Percentiles rank a stretch among this genome's conserved stretches.
phyloP scores from a whole-genome alignment of 179 eudicot species.

The Gypsophila paniculata region DNA sequence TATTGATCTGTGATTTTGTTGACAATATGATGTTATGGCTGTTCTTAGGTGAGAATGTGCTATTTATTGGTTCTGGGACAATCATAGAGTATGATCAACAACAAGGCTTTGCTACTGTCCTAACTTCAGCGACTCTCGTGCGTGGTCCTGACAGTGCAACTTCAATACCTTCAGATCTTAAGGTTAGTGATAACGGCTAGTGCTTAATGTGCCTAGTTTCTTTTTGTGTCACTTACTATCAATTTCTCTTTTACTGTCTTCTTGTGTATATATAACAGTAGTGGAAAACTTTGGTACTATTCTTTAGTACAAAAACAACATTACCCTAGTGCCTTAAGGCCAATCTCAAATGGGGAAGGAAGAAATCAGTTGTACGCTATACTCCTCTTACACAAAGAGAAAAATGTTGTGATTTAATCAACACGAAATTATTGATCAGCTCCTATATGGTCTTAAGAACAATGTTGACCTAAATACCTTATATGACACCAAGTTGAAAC shows the following conservation, averaged over 20 bases:
- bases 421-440: too few relatives aligned
- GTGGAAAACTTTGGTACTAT: background rate
- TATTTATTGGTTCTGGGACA: conserved; percentile 15
- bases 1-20: background rate
- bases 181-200: too few relatives aligned
- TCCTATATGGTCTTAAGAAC: too few relatives aligned
- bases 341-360: background rate
- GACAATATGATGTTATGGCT: background rate
- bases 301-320: background rate
- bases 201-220: background rate
- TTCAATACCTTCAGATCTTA: conserved; percentile 13
- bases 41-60: background rate
- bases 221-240: background rate
- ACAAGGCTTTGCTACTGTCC: conserved; percentile 9
- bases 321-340: background rate
- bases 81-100: conserved; percentile 18
- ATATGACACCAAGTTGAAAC: too few relatives aligned
- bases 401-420: background rate
- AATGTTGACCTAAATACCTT: too few relatives aligned
- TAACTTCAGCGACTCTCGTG: conserved; percentile 18
- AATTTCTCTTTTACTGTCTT: background rate
- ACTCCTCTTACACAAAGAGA: too few relatives aligned
- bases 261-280: background rate
- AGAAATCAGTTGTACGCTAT: too few relatives aligned
- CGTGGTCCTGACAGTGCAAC: background rate